Evolutionary conservation across 768 basidiomycete genomes (phyloP), one percentile per base, ranked within the genome.

Genomic region (Sistotremastrum niveocremeum): DNA sequence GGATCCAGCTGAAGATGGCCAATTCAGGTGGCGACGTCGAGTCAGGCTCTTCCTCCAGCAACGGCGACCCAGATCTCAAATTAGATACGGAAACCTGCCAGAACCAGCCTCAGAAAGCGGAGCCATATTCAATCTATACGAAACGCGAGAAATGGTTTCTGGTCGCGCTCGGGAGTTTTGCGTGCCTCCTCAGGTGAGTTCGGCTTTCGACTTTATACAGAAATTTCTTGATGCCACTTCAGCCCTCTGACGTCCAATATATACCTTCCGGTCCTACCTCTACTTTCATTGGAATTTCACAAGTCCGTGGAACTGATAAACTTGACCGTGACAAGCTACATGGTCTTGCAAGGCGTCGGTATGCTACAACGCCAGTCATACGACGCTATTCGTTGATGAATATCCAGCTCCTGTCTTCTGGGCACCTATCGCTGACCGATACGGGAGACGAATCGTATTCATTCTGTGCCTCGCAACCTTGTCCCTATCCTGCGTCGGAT

Each of bases 301-400:
- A 74, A 76, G 46, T 74, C 79, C 0, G 70, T 70, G 6, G 82
- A 85, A 53, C 65, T 78, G 7, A 86, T 89, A 37, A 88, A 87
- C 57, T 58, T 90, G 37, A 84, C 85, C 6, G 80, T 88, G 7
- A 85, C 83, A 0, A 71, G 83, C 54, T 84, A 85, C 57, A 77
- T 88, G 65, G 62, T 81, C 20, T 64, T 81, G 41, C 80, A 81
- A 59, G 80, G 75, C 6, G 54, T 79, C 38, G 70, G 79, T 80
- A 49, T 28, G 10, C 42, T 44, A 28, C 32, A 1, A 20, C 2
- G 20, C 1, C 20, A 2, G 20, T 20, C 20, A 2, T 20, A 2
- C 20, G 1, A 20, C 20, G 20, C 2, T 2, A 2, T 20, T 20
- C 20, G 20, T 20, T 20, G 1, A 20, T 20, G 20, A 20, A 20